Evolutionary conservation across 306 rosid species (phyloP).

Genomic region (Luffa aegyptiaca): DNA sequence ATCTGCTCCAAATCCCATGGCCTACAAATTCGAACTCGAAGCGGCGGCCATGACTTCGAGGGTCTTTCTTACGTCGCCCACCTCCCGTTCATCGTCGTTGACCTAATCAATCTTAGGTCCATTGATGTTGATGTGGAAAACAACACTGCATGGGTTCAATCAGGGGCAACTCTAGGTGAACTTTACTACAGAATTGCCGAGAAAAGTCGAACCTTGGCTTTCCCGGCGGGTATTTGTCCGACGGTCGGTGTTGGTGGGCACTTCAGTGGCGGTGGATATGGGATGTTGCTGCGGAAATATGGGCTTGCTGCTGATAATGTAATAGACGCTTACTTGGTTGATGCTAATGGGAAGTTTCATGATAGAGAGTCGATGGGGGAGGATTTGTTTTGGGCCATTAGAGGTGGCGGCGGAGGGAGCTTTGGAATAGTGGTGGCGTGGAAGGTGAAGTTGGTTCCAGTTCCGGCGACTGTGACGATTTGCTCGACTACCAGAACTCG

Average conservation of each 20-base stretch:
- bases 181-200: not conserved
- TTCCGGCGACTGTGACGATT: constrained; percentile 48
- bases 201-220: constrained; percentile 26
- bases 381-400: not conserved
- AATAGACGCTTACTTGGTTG: constrained; percentile 26
- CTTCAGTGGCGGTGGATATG: constrained; percentile 72
- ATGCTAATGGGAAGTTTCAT: not conserved
- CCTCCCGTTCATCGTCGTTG: constrained; percentile 25
- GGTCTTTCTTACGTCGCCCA: not conserved
- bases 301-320: constrained; percentile 60
- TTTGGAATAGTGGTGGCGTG: constrained; percentile 56
- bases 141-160: constrained; percentile 36
- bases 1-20: not conserved
- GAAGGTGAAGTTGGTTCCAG: constrained; percentile 47
- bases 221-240: constrained; percentile 64
- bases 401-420: not conserved
- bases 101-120: constrained; percentile 21
- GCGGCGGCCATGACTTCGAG: constrained; percentile 1
- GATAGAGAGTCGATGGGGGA: not conserved
- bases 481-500: constrained; percentile 29
- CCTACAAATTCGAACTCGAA: not conserved
- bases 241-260: constrained; percentile 56
- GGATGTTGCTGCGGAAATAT: constrained; percentile 50
- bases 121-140: constrained; percentile 24
- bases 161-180: constrained; percentile 64